Percentiles rank a stretch among this genome's conserved stretches.
Evolutionary conservation across 2,329 filamentous ascomycete species (phyloP).

Genomic region (Colletotrichum somersetense): DNA sequence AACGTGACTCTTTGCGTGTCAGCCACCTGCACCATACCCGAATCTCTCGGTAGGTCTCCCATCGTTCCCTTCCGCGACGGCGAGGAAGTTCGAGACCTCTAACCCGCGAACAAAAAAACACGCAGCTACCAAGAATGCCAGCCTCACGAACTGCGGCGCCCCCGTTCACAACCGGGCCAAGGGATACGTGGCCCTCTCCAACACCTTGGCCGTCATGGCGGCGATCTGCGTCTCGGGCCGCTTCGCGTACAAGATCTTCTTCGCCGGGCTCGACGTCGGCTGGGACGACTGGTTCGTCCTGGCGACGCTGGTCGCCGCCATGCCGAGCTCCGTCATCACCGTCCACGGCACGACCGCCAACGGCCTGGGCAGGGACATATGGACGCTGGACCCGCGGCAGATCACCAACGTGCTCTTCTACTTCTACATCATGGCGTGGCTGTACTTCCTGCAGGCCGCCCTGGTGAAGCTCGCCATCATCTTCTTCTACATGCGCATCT

Average conservation of each 20-base stretch:
- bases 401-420: constrained; percentile 56
- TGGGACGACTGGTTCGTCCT: constrained; percentile 54
- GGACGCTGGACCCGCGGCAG: constrained; percentile 55
- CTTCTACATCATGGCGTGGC: constrained; percentile 53
- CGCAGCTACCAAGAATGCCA: constrained; percentile 45
- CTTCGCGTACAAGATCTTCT: constrained; percentile 51
- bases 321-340: constrained; percentile 49
- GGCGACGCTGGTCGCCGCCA: constrained; percentile 45
- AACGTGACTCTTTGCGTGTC: constrained; percentile 44
- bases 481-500: constrained; percentile 65
- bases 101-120: neutral
- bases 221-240: constrained; percentile 55
- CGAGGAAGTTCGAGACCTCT: neutral
- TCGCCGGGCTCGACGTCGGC: constrained; percentile 49
- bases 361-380: constrained; percentile 61
- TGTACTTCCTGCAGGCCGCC: constrained; percentile 59
- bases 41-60: constrained; percentile 38
- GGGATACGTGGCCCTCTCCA: constrained; percentile 50
- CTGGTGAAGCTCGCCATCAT: constrained; percentile 62
- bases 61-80: neutral
- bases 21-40: constrained; percentile 43
- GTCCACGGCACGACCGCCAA: constrained; percentile 47
- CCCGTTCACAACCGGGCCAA: constrained; percentile 48
- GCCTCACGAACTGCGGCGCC: constrained; percentile 45
- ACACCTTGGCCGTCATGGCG: constrained; percentile 50